Percentiles rank a stretch among this genome's conserved stretches.
Conservation (phyloP, 306 rosid species). For the Begonia peltatifolia region DNA sequence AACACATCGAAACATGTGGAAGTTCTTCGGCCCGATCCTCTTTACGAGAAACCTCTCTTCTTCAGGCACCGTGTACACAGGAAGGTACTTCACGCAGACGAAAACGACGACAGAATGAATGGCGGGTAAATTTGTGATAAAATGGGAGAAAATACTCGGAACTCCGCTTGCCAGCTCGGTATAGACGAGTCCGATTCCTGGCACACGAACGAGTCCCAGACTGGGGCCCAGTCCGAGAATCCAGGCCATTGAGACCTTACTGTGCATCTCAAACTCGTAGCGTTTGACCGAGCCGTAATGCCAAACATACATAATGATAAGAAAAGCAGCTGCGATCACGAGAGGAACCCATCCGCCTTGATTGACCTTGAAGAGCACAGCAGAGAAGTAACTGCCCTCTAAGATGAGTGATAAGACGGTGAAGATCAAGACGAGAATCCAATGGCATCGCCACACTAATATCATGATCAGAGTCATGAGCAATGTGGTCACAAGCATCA, state of each 20-base stretch:
- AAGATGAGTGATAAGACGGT: slow-evolving; percentile 52
- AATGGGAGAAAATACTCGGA: slow-evolving; percentile 92
- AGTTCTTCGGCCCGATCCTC: slow-evolving; percentile 75
- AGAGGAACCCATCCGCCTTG: slow-evolving; percentile 99
- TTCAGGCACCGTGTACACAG: slow-evolving; percentile 83
- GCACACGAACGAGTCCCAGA: slow-evolving; percentile 91
- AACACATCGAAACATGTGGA: slow-evolving; percentile 87
- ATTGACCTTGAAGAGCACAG: slow-evolving; percentile 68
- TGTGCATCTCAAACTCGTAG: slow-evolving; percentile 75
- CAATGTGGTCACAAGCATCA: slow-evolving; percentile 76
- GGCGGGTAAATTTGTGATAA: slow-evolving; percentile 93
- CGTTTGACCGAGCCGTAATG: slow-evolving; percentile 76
- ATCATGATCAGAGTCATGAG: slow-evolving; percentile 85
- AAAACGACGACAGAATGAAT: slow-evolving; percentile 84
- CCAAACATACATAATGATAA: slow-evolving; percentile 77
- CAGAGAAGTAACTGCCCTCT: slow-evolving; percentile 74
- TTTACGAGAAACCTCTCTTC: slow-evolving; percentile 83
- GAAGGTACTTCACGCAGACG: slow-evolving; percentile 91
- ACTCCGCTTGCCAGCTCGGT: slow-evolving; percentile 95
- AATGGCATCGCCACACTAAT: slow-evolving; percentile 89
- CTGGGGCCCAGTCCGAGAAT: slow-evolving; percentile 96
- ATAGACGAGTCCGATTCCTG: slow-evolving; percentile 92
- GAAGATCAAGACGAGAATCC: slow-evolving; percentile 64
- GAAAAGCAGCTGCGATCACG: slow-evolving; percentile 63
- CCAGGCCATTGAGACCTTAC: slow-evolving; percentile 97